A percentile compares a stretch with the other conserved stretches of the same genome.
These are phyloP conservation scores for Gossypioides kirkii DNA, from an alignment of 345 rosid genomes.

Conservation along the genomic window DNA sequence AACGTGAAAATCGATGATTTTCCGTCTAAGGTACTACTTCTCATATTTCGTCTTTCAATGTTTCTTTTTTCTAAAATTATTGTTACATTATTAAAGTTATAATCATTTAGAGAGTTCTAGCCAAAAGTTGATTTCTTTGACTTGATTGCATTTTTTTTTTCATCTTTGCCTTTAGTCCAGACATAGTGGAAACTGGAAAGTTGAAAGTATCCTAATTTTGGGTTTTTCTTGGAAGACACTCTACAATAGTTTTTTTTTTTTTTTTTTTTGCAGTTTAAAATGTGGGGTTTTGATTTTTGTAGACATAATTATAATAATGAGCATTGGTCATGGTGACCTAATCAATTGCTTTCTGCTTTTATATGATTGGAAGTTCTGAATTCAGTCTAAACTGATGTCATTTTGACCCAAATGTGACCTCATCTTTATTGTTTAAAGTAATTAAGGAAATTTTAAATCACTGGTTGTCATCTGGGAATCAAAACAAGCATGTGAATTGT, in stretches of 20 bases:
- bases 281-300: neutral
- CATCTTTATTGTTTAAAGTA: neutral
- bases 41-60: neutral
- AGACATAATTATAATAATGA: neutral
- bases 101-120: neutral
- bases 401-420: neutral
- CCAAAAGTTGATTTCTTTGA: neutral
- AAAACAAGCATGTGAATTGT: neutral
- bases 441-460: neutral
- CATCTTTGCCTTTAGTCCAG: neutral
- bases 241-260: neutral
- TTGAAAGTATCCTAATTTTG: neutral
- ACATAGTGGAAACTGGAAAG: neutral
- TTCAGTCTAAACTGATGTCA: neutral
- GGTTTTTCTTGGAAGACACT: neutral
- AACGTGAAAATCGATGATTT: neutral
- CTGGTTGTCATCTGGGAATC: neutral
- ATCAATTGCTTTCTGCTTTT: neutral
- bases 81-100: neutral
- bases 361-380: neutral
- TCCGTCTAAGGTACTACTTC: neutral
- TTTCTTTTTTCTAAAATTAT: neutral
- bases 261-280: neutral
- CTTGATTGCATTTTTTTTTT: constrained; percentile 3
- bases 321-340: constrained; percentile 1